These are phyloP conservation scores for Nothophytophthora sp. DNA, from an alignment of 352 stramenopile species.

Conservation along the genomic window DNA sequence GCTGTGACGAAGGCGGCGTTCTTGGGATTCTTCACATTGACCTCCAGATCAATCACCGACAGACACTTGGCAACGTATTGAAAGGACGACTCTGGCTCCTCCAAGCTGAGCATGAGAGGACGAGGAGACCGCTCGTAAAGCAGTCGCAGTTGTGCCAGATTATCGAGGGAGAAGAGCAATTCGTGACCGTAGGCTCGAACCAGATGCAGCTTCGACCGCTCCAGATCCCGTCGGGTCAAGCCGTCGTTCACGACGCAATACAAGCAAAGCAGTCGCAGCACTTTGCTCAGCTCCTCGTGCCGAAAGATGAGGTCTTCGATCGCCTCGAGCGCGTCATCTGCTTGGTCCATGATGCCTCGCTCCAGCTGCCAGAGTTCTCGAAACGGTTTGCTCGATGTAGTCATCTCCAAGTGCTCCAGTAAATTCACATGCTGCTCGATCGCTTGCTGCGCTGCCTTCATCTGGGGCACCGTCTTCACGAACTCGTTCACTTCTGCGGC, in stretches of 20 bases:
- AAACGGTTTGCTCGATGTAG: slow-evolving; percentile 49
- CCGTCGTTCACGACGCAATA: slow-evolving; percentile 58
- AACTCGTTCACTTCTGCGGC: slow-evolving; percentile 72
- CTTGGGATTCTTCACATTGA: slow-evolving; percentile 54
- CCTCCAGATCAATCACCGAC: slow-evolving; percentile 53
- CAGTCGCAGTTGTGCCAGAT: slow-evolving; percentile 52
- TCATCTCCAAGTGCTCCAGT: slow-evolving; percentile 51
- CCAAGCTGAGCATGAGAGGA: slow-evolving; percentile 2
- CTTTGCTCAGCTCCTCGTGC: slow-evolving; percentile 47
- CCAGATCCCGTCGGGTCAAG: slow-evolving; percentile 30
- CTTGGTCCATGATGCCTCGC: slow-evolving; percentile 62
- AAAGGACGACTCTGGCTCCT: slow-evolving; percentile 24
- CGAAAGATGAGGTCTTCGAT: slow-evolving; percentile 68
- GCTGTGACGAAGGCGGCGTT: slow-evolving; percentile 71
- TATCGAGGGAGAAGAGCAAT: slow-evolving; percentile 70
- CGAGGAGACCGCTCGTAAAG: slow-evolving; percentile 29
- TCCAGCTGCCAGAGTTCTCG: slow-evolving; percentile 69
- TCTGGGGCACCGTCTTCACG: slow-evolving; percentile 61
- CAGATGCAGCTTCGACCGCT: slow-evolving; percentile 56
- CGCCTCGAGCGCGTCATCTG: slow-evolving; percentile 29
- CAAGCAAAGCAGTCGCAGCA: slow-evolving; percentile 68
- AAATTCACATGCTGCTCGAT: slow-evolving; percentile 68
- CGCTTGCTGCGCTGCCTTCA: slow-evolving; percentile 55
- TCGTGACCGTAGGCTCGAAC: slow-evolving; percentile 76
- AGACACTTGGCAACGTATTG: slow-evolving; percentile 30